Percentiles rank a stretch among this genome's conserved stretches.
Conservation (phyloP, 495 filamentous ascomycete genomes). For the Rhypophila decipiens region DNA sequence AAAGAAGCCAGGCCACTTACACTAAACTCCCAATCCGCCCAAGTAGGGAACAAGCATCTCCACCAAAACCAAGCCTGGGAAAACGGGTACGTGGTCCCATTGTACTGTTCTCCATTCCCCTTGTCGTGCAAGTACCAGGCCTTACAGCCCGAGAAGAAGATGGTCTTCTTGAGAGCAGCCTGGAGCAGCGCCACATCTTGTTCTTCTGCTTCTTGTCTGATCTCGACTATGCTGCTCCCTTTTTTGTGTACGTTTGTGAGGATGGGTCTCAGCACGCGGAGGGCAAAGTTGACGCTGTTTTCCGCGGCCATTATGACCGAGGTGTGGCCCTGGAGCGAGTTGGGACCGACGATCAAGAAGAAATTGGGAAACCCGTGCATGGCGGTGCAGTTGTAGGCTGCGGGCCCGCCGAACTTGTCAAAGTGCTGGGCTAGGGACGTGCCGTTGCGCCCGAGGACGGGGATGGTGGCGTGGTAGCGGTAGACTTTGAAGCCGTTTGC, state of each 20-base stretch:
- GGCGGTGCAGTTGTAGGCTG: conserved; percentile 31
- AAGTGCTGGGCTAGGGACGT: conserved; percentile 32
- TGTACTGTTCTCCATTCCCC: background rate
- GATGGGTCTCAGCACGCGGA: conserved; percentile 26
- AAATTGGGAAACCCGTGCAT: conserved; percentile 41
- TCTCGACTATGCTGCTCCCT: conserved; percentile 20
- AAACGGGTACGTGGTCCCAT: conserved; percentile 9
- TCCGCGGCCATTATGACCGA: conserved; percentile 34
- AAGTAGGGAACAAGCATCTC: conserved; percentile 3
- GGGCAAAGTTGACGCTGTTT: conserved; percentile 28
- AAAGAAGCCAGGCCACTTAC: background rate
- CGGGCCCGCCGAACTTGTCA: conserved; percentile 26
- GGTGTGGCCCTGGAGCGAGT: conserved; percentile 37
- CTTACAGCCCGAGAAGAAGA: conserved; percentile 25
- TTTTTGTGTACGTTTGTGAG: conserved; percentile 29
- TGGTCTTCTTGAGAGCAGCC: conserved; percentile 14
- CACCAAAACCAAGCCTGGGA: conserved; percentile 4
- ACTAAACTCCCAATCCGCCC: conserved; percentile 4
- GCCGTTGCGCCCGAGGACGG: conserved; percentile 28
- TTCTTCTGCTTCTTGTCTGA: conserved; percentile 29
- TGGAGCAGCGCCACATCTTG: conserved; percentile 20
- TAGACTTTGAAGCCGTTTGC: conserved; percentile 36
- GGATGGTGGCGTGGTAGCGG: conserved; percentile 24
- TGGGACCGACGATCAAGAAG: conserved; percentile 35
- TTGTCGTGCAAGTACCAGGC: conserved; percentile 35